Evolutionary conservation across 208 protist species (phyloP).

Genomic region (Leishmania amazonensis): DNA sequence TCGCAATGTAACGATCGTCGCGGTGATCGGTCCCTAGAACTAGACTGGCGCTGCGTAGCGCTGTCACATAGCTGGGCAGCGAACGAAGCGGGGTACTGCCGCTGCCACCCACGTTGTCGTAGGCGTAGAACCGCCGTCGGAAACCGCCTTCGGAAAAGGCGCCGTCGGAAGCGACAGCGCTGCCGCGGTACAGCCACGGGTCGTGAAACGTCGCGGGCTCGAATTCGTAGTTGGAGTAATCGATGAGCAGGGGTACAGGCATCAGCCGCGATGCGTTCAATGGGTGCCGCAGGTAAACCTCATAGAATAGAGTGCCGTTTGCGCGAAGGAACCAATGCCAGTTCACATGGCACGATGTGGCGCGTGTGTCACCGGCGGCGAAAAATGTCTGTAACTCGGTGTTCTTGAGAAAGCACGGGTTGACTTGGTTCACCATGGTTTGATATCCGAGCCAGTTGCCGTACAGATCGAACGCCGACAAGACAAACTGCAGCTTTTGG

Average conservation of each 20-base stretch:
- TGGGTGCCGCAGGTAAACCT: conserved; percentile 71
- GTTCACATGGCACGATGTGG: conserved; percentile 41
- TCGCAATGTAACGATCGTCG: conserved; percentile 6
- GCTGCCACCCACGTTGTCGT: conserved; percentile 63
- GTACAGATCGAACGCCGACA: conserved; percentile 54
- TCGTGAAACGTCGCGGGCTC: conserved; percentile 35
- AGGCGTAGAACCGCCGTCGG: conserved; percentile 67
- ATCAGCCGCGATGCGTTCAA: conserved; percentile 51
- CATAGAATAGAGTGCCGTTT: conserved; percentile 56
- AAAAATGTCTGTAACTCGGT: conserved; percentile 45
- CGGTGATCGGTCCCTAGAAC: conserved; percentile 25
- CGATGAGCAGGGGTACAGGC: conserved; percentile 64
- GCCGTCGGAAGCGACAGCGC: conserved; percentile 9
- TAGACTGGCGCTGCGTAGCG: conserved; percentile 39
- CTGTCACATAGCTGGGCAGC: conserved; percentile 30
- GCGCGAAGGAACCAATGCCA: conserved; percentile 44
- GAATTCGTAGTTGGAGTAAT: conserved; percentile 53
- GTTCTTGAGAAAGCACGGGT: conserved; percentile 56
- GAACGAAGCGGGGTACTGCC: not conserved
- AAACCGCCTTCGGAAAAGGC: conserved; percentile 22
- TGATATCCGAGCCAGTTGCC: conserved; percentile 61
- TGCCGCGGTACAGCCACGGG: conserved; percentile 37
- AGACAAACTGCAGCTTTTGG: conserved; percentile 51
- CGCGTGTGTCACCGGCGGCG: conserved; percentile 43
- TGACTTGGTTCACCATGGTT: conserved; percentile 48